phyloP scores from a whole-genome alignment of 305 asterid genomes.

The Fraxinus angustifolia region DNA sequence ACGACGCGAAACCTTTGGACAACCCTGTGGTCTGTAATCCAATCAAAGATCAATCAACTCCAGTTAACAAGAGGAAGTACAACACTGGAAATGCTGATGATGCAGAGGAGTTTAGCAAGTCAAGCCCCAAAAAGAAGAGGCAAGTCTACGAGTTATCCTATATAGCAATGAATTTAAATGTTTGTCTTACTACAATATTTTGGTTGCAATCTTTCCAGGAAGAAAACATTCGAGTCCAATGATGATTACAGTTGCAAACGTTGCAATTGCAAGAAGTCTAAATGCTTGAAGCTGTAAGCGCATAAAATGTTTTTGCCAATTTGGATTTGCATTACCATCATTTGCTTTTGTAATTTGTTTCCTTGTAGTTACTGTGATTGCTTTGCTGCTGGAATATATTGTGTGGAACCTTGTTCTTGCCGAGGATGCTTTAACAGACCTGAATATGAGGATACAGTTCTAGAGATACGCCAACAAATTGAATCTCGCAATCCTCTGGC shows the following conservation, averaged over 20 bases:
- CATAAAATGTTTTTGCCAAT: conserved; percentile 9
- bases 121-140: conserved; percentile 59
- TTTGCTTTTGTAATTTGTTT: conserved; percentile 23
- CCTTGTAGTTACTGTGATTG: conserved; percentile 76
- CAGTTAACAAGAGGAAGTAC: conserved; percentile 27
- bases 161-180: conserved; percentile 8
- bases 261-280: conserved; percentile 79
- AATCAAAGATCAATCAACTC: conserved; percentile 34
- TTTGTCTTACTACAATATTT: conserved; percentile 16
- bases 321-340: conserved; percentile 16
- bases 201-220: conserved; percentile 41
- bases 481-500: conserved; percentile 75
- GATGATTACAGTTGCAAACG: conserved; percentile 58
- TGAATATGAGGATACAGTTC: conserved; percentile 59
- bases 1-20: conserved; percentile 28
- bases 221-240: conserved; percentile 35
- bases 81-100: conserved; percentile 30
- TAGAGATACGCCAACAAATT: conserved; percentile 50
- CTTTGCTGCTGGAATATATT: conserved; percentile 75
- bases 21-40: conserved; percentile 34
- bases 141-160: conserved; percentile 30
- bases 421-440: conserved; percentile 69
- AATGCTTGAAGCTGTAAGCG: conserved; percentile 82
- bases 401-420: conserved; percentile 72
- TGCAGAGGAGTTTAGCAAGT: conserved; percentile 32